Percentiles rank a stretch among this genome's conserved stretches.
Evolutionary conservation across 371 early-diverging fungal species (phyloP).

Genomic region (Capillidium heterosporum): DNA sequence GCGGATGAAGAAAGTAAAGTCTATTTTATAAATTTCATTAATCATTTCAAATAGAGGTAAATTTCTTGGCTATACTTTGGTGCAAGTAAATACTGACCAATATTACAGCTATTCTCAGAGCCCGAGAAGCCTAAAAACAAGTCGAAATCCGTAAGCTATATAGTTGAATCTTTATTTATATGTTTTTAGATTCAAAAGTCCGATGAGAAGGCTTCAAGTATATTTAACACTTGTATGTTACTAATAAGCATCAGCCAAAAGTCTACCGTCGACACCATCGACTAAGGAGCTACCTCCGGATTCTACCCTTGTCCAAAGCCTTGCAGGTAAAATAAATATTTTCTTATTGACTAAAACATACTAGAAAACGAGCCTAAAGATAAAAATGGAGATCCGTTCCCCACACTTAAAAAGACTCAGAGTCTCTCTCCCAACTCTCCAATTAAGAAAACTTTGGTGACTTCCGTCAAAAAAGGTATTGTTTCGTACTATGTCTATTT

Average conservation of each 20-base stretch:
- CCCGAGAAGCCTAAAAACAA: not conserved
- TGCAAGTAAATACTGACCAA: no score
- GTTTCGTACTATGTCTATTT: no score
- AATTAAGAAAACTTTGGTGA: not conserved
- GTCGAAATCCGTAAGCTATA: not conserved
- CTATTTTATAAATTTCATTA: conserved; percentile 3
- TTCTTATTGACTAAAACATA: not conserved
- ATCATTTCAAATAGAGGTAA: not conserved
- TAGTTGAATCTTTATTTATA: not conserved
- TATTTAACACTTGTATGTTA: not conserved
- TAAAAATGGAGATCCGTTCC: not conserved
- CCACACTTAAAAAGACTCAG: not conserved
- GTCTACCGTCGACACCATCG: not conserved
- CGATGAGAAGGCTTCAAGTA: not conserved
- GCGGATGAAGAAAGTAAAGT: conserved; percentile 41
- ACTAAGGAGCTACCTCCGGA: not conserved
- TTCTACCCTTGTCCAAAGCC: not conserved
- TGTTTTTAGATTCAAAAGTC: not conserved
- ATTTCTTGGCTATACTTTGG: not conserved
- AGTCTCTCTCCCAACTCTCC: not conserved
- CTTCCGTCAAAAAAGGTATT: not conserved
- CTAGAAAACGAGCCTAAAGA: not conserved
- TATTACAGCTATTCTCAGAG: not conserved
- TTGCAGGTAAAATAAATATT: not conserved
- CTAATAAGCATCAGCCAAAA: not conserved